Conservation (phyloP, 2,329 filamentous ascomycete species). For the Penicillium sp. region DNA sequence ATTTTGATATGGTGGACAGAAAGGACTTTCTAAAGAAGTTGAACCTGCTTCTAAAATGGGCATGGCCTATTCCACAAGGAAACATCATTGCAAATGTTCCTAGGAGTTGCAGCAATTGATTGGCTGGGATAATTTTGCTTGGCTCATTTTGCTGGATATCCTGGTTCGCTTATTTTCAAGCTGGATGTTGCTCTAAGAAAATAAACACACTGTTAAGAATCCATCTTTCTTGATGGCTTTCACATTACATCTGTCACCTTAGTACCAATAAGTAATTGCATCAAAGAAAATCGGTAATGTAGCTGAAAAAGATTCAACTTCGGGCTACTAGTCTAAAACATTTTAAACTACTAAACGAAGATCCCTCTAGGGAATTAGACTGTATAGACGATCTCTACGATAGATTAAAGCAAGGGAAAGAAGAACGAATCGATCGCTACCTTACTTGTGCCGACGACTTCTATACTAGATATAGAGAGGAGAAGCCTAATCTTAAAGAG, state of each 20-base stretch:
- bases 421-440: too few species aligned
- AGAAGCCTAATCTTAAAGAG: too few species aligned
- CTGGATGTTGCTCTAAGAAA: background rate
- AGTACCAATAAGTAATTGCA: background rate
- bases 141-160: too few species aligned
- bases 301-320: background rate
- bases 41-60: background rate
- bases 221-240: background rate
- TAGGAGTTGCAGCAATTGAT: constrained; percentile 1
- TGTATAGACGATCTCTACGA: too few species aligned
- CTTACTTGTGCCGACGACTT: too few species aligned
- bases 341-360: too few species aligned
- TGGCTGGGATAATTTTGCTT: too few species aligned
- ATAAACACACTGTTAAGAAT: constrained; percentile 1
- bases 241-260: background rate
- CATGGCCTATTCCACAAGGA: background rate
- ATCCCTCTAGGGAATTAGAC: too few species aligned
- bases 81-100: background rate
- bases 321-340: too few species aligned
- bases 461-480: too few species aligned
- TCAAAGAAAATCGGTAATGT: background rate
- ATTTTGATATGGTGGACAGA: constrained; percentile 5
- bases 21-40: background rate
- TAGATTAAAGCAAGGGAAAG: too few species aligned
- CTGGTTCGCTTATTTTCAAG: background rate